Evolutionary conservation across 164 flowering plant genomes (phyloP), one percentile per base, ranked within the genome.

Genomic region (Cinnamomum chago): DNA sequence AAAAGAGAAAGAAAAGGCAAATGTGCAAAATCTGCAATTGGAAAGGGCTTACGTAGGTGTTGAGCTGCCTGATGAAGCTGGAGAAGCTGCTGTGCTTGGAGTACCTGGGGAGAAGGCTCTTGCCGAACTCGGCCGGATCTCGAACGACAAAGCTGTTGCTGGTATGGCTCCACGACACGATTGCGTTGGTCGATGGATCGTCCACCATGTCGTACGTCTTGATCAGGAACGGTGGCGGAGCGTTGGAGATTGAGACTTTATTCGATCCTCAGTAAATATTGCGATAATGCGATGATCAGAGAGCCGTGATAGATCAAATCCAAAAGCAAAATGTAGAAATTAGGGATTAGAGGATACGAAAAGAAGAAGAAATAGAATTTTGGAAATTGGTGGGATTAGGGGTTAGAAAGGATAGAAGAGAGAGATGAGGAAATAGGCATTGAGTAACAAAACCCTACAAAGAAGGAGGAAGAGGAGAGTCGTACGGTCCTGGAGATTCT

Each of bases 41-140:
- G 47, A 55, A 55, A 17, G 60, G 10, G 62, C 87, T 84, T 82
- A 88, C 90, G 73, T 89, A 89, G 3, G 93, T 89, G 71, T 89
- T 89, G 28, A 89, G 90, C 84, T 89, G 93, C 69, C 91, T 76
- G 25, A 89, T 83, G 65, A 89, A 89, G 69, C 93, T 89, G 13
- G 93, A 88, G 83, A 89, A 89, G 67, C 88, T 89, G 65, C 85
- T 89, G 80, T 89, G 93, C 83, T 89, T 89, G 88, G 88, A 89
- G 65, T 83, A 89, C 72, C 78, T 82, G 40, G 93, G 91, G 67
- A 89, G 84, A 76, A 89, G 76, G 22, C 86, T 87, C 67, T 76
- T 82, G 2, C 86, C 77, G 60, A 89, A 88, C 7, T 86, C 91
- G 0, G 87, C 81, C 9, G 86, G 90, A 72, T 84, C 82, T 89